Base-by-base conservation (phyloP, 2,329 filamentous ascomycete genomes). In the Aspergillus fumigatus region DNA sequence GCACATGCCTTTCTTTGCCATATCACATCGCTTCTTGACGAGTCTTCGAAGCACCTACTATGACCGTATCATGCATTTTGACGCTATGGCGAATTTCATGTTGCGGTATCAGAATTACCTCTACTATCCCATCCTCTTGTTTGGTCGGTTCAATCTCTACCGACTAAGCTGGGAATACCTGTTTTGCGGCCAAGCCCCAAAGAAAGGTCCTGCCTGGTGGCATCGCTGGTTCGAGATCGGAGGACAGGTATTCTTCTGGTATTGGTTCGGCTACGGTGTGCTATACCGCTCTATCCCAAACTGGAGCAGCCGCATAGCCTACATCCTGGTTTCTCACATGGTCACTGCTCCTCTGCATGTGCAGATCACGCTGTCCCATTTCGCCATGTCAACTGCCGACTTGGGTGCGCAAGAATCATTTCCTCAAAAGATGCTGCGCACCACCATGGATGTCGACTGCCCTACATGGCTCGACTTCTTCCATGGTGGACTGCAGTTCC, bases 391-490 rank as follows among this genome's bases (percentile, higher is more conserved):
- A 65, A 96, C 92, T 0, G 83, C 89, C 10, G 90, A 96, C 66
- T 80, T 96, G 11, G 92, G 92, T 0, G 85, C 88, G 1, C 80
- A 87, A 52, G 92, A 96, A 71, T 94, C 89, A 0, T 96, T 96
- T 72, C 86, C 92, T 0, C 91, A 96, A 74, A 89, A 88, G 72
- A 94, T 95, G 88, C 80, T 96, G 48, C 87, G 92, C 63, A 96
- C 92, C 1, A 96, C 92, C 11, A 96, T 96, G 91, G 91, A 96
- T 62, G 86, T 96, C 23, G 90, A 94, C 70, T 96, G 91, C 68
- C 90, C 91, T 0, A 80, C 82, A 11, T 96, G 92, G 91, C 80
- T 96, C 11, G 91, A 96, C 70, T 96, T 92, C 70, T 84, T 96
- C 73, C 91, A 96, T 65, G 91, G 91, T 23, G 92, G 91, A 3